These are phyloP conservation scores for Aegle marmelos DNA, from an alignment of 345 rosid genomes.

Conservation along the genomic window DNA sequence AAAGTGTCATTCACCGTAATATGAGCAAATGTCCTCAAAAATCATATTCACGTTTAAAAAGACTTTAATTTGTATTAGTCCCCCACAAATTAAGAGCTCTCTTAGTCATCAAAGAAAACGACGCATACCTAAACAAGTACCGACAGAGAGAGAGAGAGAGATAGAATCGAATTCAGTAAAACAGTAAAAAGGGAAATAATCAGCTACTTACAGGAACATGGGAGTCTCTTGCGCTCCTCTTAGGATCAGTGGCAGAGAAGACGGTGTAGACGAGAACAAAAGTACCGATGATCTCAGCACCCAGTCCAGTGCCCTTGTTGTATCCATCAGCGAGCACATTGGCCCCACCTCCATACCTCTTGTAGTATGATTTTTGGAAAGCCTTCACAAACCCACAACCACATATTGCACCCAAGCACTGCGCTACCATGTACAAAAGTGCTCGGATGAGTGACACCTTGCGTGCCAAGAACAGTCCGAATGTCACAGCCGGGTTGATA, in stretches of 20 bases:
- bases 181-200: neutral
- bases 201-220: slow-evolving; percentile 63
- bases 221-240: slow-evolving; percentile 72
- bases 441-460: slow-evolving; percentile 57
- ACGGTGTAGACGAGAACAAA: slow-evolving; percentile 80
- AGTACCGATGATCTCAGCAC: slow-evolving; percentile 76
- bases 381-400: slow-evolving; percentile 54
- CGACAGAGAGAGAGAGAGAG: neutral
- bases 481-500: slow-evolving; percentile 64
- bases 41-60: neutral
- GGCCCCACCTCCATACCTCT: slow-evolving; percentile 58
- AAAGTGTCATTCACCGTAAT: too few relatives aligned
- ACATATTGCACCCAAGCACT: slow-evolving; percentile 61
- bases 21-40: neutral
- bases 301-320: slow-evolving; percentile 62
- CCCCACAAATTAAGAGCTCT: neutral
- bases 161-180: neutral
- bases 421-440: slow-evolving; percentile 48
- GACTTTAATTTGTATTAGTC: neutral
- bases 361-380: slow-evolving; percentile 59
- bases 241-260: slow-evolving; percentile 79
- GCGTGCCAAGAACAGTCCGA: slow-evolving; percentile 47
- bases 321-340: slow-evolving; percentile 42
- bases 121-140: neutral
- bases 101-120: slow-evolving; percentile 5